Base-by-base conservation (phyloP, 1,139 yeast species). In the Nakaseomyces glabratus region DNA sequence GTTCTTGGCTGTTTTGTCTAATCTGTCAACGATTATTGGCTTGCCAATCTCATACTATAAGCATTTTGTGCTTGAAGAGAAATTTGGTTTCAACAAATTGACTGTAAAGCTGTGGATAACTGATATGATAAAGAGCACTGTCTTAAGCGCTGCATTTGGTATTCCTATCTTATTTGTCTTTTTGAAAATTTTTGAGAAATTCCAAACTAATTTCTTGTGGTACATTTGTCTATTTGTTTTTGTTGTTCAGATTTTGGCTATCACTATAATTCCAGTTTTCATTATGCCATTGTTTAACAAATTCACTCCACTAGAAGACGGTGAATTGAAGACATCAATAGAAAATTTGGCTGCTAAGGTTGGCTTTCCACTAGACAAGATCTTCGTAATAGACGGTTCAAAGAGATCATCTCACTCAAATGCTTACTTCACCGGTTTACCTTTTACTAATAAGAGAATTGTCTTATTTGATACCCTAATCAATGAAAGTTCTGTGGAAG, bases 381-480 rank as follows among this genome's bases (percentile, higher is more conserved):
- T 90, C 40, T 82, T 73, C 51, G 95, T 88, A 34, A 75, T 88
- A 55, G 98, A 90, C 57, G 97, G 97, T 10, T 88, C 97, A 33
- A 84, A 81, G 58, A 80, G 97, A 63, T 84, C 95, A 1, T 76
- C 94, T 10, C 98, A 90, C 61, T 88, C 97, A 5, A 90, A 90
- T 55, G 98, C 98, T 29, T 90, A 84, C 60, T 90, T 90, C 57
- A 76, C 82, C 47, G 98, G 98, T 4, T 69, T 90, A 50, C 98
- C 98, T 30, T 88, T 96, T 93, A 78, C 86, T 39, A 52, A 53
- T 29, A 90, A 90, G 62, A 90, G 88, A 59, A 90, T 90, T 61
- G 97, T 90, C 33, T 70, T 90, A 36, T 90, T 69, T 57, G 98
- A 90, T 52, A 90, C 97, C 6, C 71, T 90, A 61, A 78, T 90